Conservation (phyloP, 805 yeast genomes). For the Wickerhamomyces kurtzmanii region DNA sequence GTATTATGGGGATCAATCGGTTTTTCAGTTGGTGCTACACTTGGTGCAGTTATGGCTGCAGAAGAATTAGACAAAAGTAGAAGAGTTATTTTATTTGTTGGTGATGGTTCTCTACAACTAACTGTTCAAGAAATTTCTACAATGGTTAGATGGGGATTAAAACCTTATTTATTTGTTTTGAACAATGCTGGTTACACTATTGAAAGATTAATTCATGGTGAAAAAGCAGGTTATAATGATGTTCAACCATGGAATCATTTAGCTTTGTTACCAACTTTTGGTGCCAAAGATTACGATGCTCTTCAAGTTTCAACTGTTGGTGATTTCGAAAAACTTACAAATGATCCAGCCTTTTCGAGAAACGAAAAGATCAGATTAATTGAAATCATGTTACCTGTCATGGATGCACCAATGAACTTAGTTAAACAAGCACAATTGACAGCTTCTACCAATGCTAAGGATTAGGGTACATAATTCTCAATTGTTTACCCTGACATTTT, state of each 20-base stretch:
- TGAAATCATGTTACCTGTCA: constrained; percentile 57
- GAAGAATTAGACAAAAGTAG: constrained; percentile 49
- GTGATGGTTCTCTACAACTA: constrained; percentile 71
- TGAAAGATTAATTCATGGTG: constrained; percentile 68
- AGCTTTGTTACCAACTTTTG: constrained; percentile 39
- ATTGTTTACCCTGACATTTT: constrained; percentile 6
- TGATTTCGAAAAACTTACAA: constrained; percentile 44
- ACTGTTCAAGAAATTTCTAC: constrained; percentile 69
- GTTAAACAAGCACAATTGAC: constrained; percentile 58
- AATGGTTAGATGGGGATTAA: constrained; percentile 55
- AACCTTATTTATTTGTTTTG: constrained; percentile 59
- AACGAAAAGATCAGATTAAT: constrained; percentile 54
- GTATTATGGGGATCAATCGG: constrained; percentile 75
- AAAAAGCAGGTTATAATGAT: constrained; percentile 51
- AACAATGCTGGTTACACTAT: constrained; percentile 72
- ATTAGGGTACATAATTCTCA: too few species aligned
- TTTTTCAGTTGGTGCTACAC: constrained; percentile 55
- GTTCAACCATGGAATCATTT: constrained; percentile 64
- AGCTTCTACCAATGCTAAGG: constrained; percentile 35
- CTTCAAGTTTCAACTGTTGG: constrained; percentile 43
- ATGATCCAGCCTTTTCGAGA: constrained; percentile 35
- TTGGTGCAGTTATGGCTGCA: constrained; percentile 63
- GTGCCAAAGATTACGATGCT: constrained; percentile 44
- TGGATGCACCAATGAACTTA: constrained; percentile 64
- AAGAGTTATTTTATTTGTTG: constrained; percentile 60